Conservation (phyloP, 768 basidiomycete species). For the Agrocybe pediades region DNA sequence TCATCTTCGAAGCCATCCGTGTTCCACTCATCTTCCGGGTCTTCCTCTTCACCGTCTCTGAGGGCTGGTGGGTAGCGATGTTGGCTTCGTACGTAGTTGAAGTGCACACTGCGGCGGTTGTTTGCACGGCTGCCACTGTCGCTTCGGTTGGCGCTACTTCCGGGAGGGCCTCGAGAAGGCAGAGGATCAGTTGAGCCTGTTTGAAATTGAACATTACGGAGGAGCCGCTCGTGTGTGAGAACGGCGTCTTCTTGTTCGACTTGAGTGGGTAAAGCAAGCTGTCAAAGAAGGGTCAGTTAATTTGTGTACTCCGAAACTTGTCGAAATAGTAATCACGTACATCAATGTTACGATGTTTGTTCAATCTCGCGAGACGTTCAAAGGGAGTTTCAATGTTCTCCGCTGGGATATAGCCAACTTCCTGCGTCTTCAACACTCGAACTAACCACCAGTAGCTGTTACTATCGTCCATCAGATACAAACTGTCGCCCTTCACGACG, state of each 20-base stretch:
- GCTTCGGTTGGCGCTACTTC: constrained; percentile 25
- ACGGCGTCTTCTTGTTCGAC: constrained; percentile 61
- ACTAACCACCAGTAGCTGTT: constrained; percentile 99
- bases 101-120: constrained; percentile 59
- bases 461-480: constrained; percentile 96
- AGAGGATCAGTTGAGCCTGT: constrained; percentile 51
- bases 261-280: constrained; percentile 78
- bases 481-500: constrained; percentile 96
- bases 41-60: constrained; percentile 81
- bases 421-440: constrained; percentile 96
- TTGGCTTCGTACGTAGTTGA: constrained; percentile 67
- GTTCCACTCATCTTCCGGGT: constrained; percentile 67
- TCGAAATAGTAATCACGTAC: constrained; percentile 47
- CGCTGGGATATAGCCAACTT: constrained; percentile 98
- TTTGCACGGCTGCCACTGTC: constrained; percentile 34
- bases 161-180: not conserved
- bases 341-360: constrained; percentile 97
- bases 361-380: constrained; percentile 91
- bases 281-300: constrained; percentile 1
- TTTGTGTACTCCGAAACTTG: constrained; percentile 3
- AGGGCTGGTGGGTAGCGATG: constrained; percentile 82
- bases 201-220: constrained; percentile 50
- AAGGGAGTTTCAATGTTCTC: constrained; percentile 99
- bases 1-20: constrained; percentile 71
- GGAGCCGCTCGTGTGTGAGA: constrained; percentile 55